Conservation (phyloP, 129 eudicot species). For the Sambucus nigra region DNA sequence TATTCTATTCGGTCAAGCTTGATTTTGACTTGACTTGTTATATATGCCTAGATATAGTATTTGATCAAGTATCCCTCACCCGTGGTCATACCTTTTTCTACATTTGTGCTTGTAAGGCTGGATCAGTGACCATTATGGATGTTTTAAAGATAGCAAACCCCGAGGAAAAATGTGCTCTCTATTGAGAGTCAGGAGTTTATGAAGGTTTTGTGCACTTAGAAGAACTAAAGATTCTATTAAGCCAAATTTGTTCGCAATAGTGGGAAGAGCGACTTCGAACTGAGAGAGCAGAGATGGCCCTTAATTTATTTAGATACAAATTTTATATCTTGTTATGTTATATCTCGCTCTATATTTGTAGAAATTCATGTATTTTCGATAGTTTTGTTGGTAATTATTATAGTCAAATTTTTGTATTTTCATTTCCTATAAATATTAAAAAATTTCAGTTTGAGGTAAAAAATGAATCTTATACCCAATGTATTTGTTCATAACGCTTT, state of each 20-base stretch:
- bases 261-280: conserved; percentile 72
- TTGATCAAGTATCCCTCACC: conserved; percentile 74
- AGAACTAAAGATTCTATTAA: conserved; percentile 74
- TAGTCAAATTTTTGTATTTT: too few species aligned
- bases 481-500: too few species aligned
- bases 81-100: conserved; percentile 86
- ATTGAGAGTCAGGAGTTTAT: conserved; percentile 78
- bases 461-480: too few species aligned
- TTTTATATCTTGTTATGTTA: too few species aligned
- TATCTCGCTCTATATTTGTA: too few species aligned
- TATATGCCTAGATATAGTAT: conserved; percentile 81
- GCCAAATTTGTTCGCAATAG: conserved; percentile 68
- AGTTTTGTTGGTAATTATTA: too few species aligned
- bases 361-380: too few species aligned
- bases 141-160: conserved; percentile 53
- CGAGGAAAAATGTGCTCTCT: conserved; percentile 70
- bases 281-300: conserved; percentile 66
- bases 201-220: conserved; percentile 81
- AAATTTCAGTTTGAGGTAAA: too few species aligned
- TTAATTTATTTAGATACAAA: too few species aligned
- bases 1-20: conserved; percentile 69
- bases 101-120: conserved; percentile 87
- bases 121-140: conserved; percentile 73
- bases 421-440: too few species aligned
- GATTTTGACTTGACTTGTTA: conserved; percentile 92